Conservation (phyloP, 371 early-diverging fungal species). For the Smittium mucronatum region DNA sequence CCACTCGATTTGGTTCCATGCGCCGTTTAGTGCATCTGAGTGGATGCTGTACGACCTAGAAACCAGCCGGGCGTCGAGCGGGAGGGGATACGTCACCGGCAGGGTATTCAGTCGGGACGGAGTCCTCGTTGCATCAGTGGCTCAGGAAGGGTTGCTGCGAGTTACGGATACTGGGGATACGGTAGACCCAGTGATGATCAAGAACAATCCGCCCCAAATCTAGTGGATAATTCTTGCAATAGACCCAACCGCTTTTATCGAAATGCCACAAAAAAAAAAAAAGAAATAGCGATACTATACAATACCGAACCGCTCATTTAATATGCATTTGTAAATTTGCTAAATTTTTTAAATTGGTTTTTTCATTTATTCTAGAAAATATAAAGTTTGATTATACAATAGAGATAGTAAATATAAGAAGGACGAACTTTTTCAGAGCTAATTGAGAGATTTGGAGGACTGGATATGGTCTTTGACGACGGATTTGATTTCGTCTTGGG, state of each 20-base stretch:
- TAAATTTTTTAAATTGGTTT: too few relatives aligned
- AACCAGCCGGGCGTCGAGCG: conserved; percentile 50
- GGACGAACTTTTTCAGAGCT: background rate
- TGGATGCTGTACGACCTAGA: conserved; percentile 78
- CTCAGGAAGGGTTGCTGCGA: conserved; percentile 42
- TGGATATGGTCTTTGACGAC: conserved; percentile 26
- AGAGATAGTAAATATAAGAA: too few relatives aligned
- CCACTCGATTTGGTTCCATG: conserved; percentile 87
- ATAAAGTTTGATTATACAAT: too few relatives aligned
- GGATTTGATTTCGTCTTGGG: conserved; percentile 37
- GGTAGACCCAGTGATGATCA: background rate
- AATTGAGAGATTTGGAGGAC: conserved; percentile 14
- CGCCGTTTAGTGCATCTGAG: conserved; percentile 70
- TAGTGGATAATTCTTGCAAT: too few relatives aligned
- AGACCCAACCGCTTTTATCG: too few relatives aligned
- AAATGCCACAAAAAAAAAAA: too few relatives aligned
- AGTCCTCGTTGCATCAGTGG: conserved; percentile 52
- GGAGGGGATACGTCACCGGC: conserved; percentile 68
- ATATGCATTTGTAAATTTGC: too few relatives aligned
- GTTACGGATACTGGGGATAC: background rate
- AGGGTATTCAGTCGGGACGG: conserved; percentile 63
- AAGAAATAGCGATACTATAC: too few relatives aligned
- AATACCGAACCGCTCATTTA: too few relatives aligned
- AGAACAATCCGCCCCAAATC: background rate
- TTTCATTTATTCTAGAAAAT: too few relatives aligned